Evolutionary conservation across 108 stramenopile species (phyloP).

Genomic region (Stephanodiscus minutulus): DNA sequence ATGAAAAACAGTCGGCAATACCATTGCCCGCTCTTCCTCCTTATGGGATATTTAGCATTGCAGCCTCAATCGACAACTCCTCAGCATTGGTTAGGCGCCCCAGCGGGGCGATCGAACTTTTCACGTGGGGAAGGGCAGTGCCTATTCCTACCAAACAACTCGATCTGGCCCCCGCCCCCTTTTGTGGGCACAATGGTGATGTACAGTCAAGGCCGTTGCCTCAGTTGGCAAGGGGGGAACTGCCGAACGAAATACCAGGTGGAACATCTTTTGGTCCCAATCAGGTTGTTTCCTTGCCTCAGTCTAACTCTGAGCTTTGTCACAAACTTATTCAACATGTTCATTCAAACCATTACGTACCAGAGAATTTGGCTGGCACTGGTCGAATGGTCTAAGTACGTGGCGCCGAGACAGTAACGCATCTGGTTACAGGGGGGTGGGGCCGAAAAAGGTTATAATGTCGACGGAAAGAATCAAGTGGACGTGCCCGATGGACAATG

Average conservation of each 20-base stretch:
- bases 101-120: conserved; percentile 74
- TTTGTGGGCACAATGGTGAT: no score
- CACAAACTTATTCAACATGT: conserved; percentile 45
- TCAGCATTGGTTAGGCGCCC: conserved; percentile 76
- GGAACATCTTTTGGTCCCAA: conserved; percentile 3
- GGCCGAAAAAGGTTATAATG: not conserved
- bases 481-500: no score
- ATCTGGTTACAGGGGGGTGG: not conserved
- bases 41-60: conserved; percentile 76
- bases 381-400: no score
- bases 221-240: conserved; percentile 65
- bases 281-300: conserved; percentile 8
- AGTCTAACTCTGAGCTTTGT: conserved; percentile 26
- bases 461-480: not conserved
- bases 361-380: not conserved
- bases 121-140: conserved; percentile 76
- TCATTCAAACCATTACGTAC: conserved; percentile 18
- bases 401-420: no score
- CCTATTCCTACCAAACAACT: conserved; percentile 17
- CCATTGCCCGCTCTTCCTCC: conserved; percentile 45
- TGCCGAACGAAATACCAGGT: conserved; percentile 13
- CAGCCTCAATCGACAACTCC: conserved; percentile 77
- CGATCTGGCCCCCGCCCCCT: no score
- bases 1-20: conserved; percentile 11
- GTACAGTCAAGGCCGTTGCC: conserved; percentile 11